Base-by-base conservation (phyloP, 495 filamentous ascomycete species). In the Choiromyces venosus region DNA sequence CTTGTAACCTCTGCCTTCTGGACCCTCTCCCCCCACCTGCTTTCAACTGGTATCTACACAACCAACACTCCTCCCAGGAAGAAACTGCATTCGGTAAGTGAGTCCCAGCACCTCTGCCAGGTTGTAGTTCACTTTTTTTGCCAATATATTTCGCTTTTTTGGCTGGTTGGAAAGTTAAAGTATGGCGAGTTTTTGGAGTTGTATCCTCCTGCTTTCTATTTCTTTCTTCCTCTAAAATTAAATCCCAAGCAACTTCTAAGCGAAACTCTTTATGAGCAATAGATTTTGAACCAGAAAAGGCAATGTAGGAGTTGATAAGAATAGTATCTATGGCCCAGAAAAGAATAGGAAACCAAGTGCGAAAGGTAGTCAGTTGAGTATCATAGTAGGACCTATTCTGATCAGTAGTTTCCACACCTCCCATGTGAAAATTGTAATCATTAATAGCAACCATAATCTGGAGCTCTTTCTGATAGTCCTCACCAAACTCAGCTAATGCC, bases 391-490 rank as follows among this genome's bases (percentile, higher is more conserved):
- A 71, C 12, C 77, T 65, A 37, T 77, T 69, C 46, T 81, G 76
- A 72, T 80, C 76, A 65, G 75, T 75, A 68, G 81, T 76, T 74
- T 81, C 78, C 25, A 81, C 72, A 21, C 79, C 76, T 68, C 77
- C 76, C 69, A 80, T 80, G 78, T 80, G 73, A 40, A 79, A 70
- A 70, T 81, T 81, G 72, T 80, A 82, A 61, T 82, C 80, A 68
- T 80, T 66, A 70, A 81, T 79, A 72, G 66, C 65, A n/a, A 52
- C 18, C 25, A 72, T 69, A 12, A 79, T 77, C 14, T 25, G 5
- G 6, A 79, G 29, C 35, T 71, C 66, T 61, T 74, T 79, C 18
- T n/a, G 67, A 5, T 65, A 36, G 1, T 70, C 46, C 18, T 77
- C 77, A 4, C 61, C 72, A 75, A 77, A 79, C 19, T 68, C 70